Conservation (phyloP, 768 basidiomycete species). For the Serendipita vermifera region DNA sequence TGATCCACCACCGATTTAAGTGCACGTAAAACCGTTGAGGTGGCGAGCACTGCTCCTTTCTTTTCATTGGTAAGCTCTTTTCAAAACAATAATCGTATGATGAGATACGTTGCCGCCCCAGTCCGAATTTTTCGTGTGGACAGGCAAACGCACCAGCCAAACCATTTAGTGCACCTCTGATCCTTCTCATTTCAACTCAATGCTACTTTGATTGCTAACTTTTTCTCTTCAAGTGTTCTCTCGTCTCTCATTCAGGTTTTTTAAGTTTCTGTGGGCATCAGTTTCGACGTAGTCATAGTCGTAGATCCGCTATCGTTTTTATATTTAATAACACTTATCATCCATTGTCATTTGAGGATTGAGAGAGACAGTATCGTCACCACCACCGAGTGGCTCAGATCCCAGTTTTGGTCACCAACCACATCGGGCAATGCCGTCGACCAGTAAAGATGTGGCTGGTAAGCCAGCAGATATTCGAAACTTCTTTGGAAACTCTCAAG, state of each 20-base stretch:
- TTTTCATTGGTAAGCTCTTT: not conserved
- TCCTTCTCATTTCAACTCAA: not conserved
- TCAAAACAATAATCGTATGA: not conserved
- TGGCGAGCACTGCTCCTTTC: too few relatives aligned
- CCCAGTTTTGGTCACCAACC: not conserved
- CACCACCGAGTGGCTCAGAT: too few relatives aligned
- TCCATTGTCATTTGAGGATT: too few relatives aligned
- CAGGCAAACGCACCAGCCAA: slow-evolving; percentile 9
- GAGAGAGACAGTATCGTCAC: too few relatives aligned
- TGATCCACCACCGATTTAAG: too few relatives aligned
- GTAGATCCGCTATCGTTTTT: too few relatives aligned
- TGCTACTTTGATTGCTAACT: not conserved
- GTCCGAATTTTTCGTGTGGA: slow-evolving; percentile 1
- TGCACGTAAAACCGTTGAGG: too few relatives aligned
- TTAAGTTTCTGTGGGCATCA: too few relatives aligned
- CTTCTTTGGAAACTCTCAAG: not conserved
- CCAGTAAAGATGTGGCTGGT: not conserved
- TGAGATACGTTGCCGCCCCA: slow-evolving; percentile 8
- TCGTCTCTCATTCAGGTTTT: too few relatives aligned
- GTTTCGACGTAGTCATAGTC: too few relatives aligned
- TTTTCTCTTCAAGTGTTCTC: not conserved
- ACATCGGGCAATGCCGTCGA: not conserved
- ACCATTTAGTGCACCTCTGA: slow-evolving; percentile 7
- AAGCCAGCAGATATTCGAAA: not conserved
- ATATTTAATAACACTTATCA: too few relatives aligned